Evolutionary conservation across 2,329 filamentous ascomycete genomes (phyloP).

Genomic region (Sporothrix dimorphospora): DNA sequence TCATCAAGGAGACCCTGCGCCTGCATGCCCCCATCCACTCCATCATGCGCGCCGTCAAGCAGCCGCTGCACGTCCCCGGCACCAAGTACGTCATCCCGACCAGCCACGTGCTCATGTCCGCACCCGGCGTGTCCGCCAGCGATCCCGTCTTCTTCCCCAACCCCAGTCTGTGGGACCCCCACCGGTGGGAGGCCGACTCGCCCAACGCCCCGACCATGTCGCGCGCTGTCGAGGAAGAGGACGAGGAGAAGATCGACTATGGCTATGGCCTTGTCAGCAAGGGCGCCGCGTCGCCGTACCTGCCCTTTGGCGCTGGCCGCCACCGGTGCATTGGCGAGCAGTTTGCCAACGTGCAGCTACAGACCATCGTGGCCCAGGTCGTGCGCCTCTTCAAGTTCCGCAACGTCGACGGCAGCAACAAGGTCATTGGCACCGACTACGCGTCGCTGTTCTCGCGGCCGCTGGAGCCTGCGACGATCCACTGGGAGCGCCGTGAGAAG

Average conservation of each 20-base stretch:
- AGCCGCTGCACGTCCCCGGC: conserved; percentile 79
- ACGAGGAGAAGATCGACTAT: conserved; percentile 84
- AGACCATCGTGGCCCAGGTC: conserved; percentile 77
- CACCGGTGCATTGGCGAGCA: conserved; percentile 97
- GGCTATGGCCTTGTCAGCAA: conserved; percentile 93
- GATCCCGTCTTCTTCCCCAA: conserved; percentile 79
- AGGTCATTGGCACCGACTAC: conserved; percentile 70
- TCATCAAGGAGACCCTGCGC: conserved; percentile 90
- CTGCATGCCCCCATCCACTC: conserved; percentile 93
- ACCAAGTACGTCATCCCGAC: conserved; percentile 83
- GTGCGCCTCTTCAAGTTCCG: conserved; percentile 80
- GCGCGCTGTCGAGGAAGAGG: conserved; percentile 50
- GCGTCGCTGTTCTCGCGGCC: conserved; percentile 74
- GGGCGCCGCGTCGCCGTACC: conserved; percentile 84
- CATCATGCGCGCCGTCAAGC: conserved; percentile 90
- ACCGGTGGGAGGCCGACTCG: conserved; percentile 78
- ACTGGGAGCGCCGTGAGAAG: conserved; percentile 71
- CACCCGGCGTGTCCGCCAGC: conserved; percentile 78
- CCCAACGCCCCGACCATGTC: conserved; percentile 55
- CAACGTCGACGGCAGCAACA: conserved; percentile 71
- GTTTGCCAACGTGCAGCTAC: conserved; percentile 90
- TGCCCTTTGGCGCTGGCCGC: conserved; percentile 90
- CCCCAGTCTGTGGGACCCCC: conserved; percentile 82
- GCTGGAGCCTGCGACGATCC: conserved; percentile 69
- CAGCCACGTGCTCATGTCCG: conserved; percentile 78